Evolutionary conservation across 345 rosid genomes (phyloP), one percentile per base, ranked within the genome.

Genomic region (Salix dunnii): DNA sequence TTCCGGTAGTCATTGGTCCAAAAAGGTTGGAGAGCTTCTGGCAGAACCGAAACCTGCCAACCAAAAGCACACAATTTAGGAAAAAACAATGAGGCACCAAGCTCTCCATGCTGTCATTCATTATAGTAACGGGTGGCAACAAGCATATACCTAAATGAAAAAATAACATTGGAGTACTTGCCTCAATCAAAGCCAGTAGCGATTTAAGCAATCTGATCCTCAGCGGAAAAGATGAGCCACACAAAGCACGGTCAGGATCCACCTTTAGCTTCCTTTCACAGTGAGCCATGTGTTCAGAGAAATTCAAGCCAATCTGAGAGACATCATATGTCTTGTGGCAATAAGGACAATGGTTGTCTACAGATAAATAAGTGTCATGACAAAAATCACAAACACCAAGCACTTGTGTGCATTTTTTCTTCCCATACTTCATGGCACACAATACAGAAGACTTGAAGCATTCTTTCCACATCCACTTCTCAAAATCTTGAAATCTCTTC

Each of bases 401-500:
- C 23, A 91, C 83, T 35, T 84, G 89, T 70, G 28, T 63, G 82
- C 90, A 78, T 84, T 86, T 81, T 83, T 84, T 88, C 68, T 87
- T 87, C 82, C 89, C 94, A 78, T 80, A 87, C 85, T 91, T 88
- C 53, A 33, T 69, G 71, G 97, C 89, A 27, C 75, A 83, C 73
- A 89, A 82, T 28, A 72, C 62, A 1, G 67, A 76, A 7, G 90
- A 81, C 83, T 74, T 76, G 72, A 71, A 63, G 81, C 91, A 84
- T 67, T 88, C 91, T 42, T 83, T 90, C 89, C 94, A 88, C 85
- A 92, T 88, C 97, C 97, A 94, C 75, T 82, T 91, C 87, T 92
- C 96, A 62, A 89, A 91, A 72, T 87, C 96, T 75, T 83, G 84
- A 75, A 88, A 91, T 80, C 97, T 91, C 86, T 77, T 84, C 83